These are phyloP conservation scores for Pleurotus sapidus DNA, from an alignment of 768 basidiomycete genomes.

Conservation along the genomic window DNA sequence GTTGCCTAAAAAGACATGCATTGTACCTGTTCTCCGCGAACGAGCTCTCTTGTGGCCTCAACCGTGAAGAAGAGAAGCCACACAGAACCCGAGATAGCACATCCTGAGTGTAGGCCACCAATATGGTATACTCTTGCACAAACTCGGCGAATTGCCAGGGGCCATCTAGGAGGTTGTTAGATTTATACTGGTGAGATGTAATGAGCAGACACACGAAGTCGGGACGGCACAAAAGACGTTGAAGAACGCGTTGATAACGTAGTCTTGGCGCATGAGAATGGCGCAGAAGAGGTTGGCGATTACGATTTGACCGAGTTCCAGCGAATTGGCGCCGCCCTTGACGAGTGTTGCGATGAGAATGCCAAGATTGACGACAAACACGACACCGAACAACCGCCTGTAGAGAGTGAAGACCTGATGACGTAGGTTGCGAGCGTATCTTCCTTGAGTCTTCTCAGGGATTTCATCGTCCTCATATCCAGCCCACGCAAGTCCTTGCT, in stretches of 20 bases:
- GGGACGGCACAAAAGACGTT: slow-evolving; percentile 49
- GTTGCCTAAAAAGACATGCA: slow-evolving; percentile 2
- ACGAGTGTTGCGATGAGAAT: slow-evolving; percentile 43
- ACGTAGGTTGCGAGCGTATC: slow-evolving; percentile 47
- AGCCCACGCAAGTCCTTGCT: slow-evolving; percentile 43
- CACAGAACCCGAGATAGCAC: slow-evolving; percentile 48
- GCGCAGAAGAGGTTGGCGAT: slow-evolving; percentile 47
- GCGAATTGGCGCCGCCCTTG: slow-evolving; percentile 28
- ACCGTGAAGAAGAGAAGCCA: slow-evolving; percentile 51
- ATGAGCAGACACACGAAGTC: slow-evolving; percentile 34
- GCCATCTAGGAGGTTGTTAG: slow-evolving; percentile 38
- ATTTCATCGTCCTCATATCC: slow-evolving; percentile 49
- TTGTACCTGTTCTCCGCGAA: slow-evolving; percentile 31
- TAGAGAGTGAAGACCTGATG: slow-evolving; percentile 56
- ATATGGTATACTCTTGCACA: slow-evolving; percentile 59
- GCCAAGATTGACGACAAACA: slow-evolving; percentile 53
- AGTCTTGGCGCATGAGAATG: slow-evolving; percentile 51
- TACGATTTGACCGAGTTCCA: slow-evolving; percentile 35
- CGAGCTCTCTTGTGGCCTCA: slow-evolving; percentile 48
- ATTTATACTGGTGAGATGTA: neutral
- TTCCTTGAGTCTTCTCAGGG: slow-evolving; percentile 49
- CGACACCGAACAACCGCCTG: slow-evolving; percentile 55
- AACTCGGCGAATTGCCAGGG: slow-evolving; percentile 48
- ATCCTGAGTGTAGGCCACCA: slow-evolving; percentile 60
- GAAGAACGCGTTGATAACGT: slow-evolving; percentile 59